Evolutionary conservation across 2,329 filamentous ascomycete species (phyloP).

Genomic region (Penicillium sp.): DNA sequence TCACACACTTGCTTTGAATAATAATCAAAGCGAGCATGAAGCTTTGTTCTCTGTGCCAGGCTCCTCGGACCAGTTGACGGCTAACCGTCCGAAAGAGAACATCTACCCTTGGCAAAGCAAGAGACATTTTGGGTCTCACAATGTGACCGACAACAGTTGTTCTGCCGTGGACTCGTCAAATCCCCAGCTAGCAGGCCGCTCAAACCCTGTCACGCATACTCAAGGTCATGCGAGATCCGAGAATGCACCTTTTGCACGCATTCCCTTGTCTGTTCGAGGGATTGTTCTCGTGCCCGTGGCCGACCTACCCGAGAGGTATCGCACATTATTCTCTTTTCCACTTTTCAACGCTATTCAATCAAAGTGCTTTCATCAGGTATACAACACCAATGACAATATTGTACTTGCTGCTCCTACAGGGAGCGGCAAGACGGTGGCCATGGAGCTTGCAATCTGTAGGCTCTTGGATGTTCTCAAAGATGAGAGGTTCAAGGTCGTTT

Average conservation of each 20-base stretch:
- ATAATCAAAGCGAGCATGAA: slow-evolving; percentile 11
- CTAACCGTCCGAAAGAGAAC: slow-evolving; percentile 11
- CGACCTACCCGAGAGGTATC: slow-evolving; percentile 63
- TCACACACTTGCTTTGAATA: too few species aligned
- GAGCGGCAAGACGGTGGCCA: slow-evolving; percentile 74
- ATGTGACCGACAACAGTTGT: not conserved
- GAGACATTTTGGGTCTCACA: not conserved
- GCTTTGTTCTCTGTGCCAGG: slow-evolving; percentile 15
- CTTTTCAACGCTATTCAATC: slow-evolving; percentile 80
- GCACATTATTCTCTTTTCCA: slow-evolving; percentile 64
- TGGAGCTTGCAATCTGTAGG: slow-evolving; percentile 76
- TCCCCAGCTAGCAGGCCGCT: not conserved
- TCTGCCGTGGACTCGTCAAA: not conserved
- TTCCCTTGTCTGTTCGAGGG: slow-evolving; percentile 45
- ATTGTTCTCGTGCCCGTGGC: slow-evolving; percentile 55
- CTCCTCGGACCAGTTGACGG: slow-evolving; percentile 29
- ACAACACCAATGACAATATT: slow-evolving; percentile 65
- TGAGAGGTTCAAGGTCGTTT: slow-evolving; percentile 71
- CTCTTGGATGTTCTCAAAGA: slow-evolving; percentile 53
- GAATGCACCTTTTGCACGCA: slow-evolving; percentile 19
- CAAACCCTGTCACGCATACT: not conserved
- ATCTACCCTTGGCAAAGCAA: slow-evolving; percentile 1
- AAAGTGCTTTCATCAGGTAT: slow-evolving; percentile 64
- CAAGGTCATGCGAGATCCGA: not conserved
- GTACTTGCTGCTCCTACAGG: slow-evolving; percentile 77